phyloP scores from a whole-genome alignment of 2,329 filamentous ascomycete species.

The Aurifilum marmelostoma region DNA sequence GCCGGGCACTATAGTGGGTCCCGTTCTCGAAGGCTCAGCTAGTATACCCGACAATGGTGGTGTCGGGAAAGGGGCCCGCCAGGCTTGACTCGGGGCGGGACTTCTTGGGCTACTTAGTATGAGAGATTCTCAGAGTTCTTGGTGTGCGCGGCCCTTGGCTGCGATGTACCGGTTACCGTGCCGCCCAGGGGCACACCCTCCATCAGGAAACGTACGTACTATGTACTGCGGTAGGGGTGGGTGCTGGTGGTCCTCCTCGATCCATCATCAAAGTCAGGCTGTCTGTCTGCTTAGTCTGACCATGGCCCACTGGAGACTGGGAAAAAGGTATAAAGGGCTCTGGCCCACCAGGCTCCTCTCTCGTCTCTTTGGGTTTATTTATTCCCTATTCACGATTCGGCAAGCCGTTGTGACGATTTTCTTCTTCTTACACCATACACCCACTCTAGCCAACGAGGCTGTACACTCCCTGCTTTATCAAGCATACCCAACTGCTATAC shows the following conservation, averaged over 20 bases:
- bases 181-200: slow-evolving; percentile 15
- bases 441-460: slow-evolving; percentile 27
- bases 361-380: not conserved
- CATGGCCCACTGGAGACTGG: not conserved
- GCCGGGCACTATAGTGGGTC: slow-evolving; percentile 1
- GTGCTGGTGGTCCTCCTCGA: not conserved
- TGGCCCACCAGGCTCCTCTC: slow-evolving; percentile 17
- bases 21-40: slow-evolving; percentile 12
- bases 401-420: slow-evolving; percentile 27
- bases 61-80: slow-evolving; percentile 15
- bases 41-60: slow-evolving; percentile 22
- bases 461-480: slow-evolving; percentile 25
- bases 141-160: not conserved
- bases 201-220: not conserved
- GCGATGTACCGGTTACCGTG: slow-evolving; percentile 17
- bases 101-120: slow-evolving; percentile 17
- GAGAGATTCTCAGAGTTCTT: slow-evolving; percentile 11
- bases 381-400: slow-evolving; percentile 17
- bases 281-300: not conserved
- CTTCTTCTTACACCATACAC: slow-evolving; percentile 17
- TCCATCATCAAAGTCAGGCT: not conserved
- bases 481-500: slow-evolving; percentile 2
- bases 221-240: not conserved
- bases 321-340: slow-evolving; percentile 25
- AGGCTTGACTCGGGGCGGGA: slow-evolving; percentile 13